Evolutionary conservation across 768 basidiomycete genomes (phyloP).

Genomic region (Mycena rosella): DNA sequence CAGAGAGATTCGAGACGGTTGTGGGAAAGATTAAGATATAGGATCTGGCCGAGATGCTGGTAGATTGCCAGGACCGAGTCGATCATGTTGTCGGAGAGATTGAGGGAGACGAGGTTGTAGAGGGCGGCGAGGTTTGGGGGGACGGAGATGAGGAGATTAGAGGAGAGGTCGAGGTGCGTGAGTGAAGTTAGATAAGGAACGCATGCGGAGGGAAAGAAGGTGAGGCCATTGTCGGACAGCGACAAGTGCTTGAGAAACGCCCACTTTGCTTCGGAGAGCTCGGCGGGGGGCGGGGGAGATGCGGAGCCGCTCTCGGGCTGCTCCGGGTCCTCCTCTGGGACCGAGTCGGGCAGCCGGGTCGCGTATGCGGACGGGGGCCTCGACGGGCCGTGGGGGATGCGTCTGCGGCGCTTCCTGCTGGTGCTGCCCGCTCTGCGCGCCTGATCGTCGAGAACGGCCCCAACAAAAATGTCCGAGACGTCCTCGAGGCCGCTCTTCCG

Average conservation of each 20-base stretch:
- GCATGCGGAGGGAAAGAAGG: constrained; percentile 79
- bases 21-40: constrained; percentile 81
- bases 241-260: constrained; percentile 81
- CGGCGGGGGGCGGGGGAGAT: constrained; percentile 48
- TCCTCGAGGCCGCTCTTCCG: constrained; percentile 87
- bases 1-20: constrained; percentile 97
- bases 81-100: constrained; percentile 98
- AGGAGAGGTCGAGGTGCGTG: constrained; percentile 89
- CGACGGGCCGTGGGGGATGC: constrained; percentile 54
- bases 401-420: constrained; percentile 60
- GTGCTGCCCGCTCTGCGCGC: constrained; percentile 70
- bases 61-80: constrained; percentile 94
- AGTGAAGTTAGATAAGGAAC: constrained; percentile 79
- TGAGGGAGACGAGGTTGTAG: constrained; percentile 88
- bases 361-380: constrained; percentile 62
- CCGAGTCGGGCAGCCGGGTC: constrained; percentile 67
- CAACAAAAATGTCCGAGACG: constrained; percentile 80
- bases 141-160: constrained; percentile 91
- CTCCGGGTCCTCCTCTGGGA: constrained; percentile 62
- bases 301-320: constrained; percentile 38
- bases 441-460: constrained; percentile 84
- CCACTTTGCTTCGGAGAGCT: constrained; percentile 77
- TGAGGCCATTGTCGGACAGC: constrained; percentile 84
- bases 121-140: constrained; percentile 81
- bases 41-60: constrained; percentile 80